Conservation (phyloP, 208 protist species). For the Trypanosomatidae sp. region DNA sequence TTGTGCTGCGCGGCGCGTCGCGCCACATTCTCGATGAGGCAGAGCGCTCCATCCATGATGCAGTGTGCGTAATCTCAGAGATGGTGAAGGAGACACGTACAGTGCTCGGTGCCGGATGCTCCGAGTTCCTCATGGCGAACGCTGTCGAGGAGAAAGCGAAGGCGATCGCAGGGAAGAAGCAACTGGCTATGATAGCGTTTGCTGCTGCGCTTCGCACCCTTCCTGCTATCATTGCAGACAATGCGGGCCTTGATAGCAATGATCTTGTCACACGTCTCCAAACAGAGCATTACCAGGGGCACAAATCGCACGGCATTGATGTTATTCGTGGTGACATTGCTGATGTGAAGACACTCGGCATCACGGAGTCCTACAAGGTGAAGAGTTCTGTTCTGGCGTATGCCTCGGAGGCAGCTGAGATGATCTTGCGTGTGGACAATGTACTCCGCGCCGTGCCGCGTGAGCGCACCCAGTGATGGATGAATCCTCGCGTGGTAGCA, state of each 20-base stretch:
- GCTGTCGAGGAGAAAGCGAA: conserved; percentile 97
- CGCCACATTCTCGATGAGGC: conserved; percentile 99
- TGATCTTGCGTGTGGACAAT: conserved; percentile 99
- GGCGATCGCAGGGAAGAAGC: conserved; percentile 76
- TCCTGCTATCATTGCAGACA: conserved; percentile 98
- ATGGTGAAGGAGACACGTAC: conserved; percentile 95
- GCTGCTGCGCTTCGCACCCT: conserved; percentile 95
- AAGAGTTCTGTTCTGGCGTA: conserved; percentile 98
- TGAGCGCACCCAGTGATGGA: conserved; percentile 66
- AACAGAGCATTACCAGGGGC: conserved; percentile 75
- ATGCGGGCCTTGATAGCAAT: conserved; percentile 97
- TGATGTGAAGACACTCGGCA: conserved; percentile 94
- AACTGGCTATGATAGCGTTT: conserved; percentile 96
- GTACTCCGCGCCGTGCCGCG: conserved; percentile 96
- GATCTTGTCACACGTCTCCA: conserved; percentile 96
- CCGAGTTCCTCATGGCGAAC: conserved; percentile 98
- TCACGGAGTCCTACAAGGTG: conserved; percentile 98
- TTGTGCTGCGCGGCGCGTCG: conserved; percentile 99
- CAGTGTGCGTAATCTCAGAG: conserved; percentile 98
- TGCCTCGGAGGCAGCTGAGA: conserved; percentile 98
- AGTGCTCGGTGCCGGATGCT: conserved; percentile 97
- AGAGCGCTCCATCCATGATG: conserved; percentile 99
- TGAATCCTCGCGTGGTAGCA: not conserved
- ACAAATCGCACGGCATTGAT: conserved; percentile 88
- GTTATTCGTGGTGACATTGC: conserved; percentile 96